Base-by-base conservation (phyloP, 2,329 filamentous ascomycete species). In the Arthrobotrys iridis region DNA sequence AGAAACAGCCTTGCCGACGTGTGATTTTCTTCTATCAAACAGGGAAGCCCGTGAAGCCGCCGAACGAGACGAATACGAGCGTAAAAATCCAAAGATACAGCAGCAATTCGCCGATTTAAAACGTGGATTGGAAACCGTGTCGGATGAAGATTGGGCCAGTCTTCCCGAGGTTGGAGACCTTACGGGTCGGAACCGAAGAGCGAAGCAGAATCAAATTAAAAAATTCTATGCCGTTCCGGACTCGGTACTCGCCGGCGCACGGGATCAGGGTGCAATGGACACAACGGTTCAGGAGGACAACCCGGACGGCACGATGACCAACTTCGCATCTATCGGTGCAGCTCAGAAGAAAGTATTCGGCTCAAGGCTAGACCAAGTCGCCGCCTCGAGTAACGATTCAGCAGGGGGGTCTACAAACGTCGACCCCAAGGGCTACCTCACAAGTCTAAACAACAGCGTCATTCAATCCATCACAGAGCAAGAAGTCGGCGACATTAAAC, bases 21-120 rank as follows among this genome's bases (percentile, higher is more conserved):
- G 84, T 85, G 82, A 80, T 82, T 60, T 40, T 75, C 35, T 60
- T 52, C 85, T 82, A 86, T 52, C 50, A 55, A 83, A 73, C 87
- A 96, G 95, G 88, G 95, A 99, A 91, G 91, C 90, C 81, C 93
- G 95, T 82, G 95, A 99, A 83, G 86, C 91, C 82, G 88, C 92
- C 84, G 94, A 99, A 85, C 89, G 87, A 82, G 93, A 97, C 81
- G 93, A 98, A 80, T 96, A 97, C 86, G 94, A 99, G 84, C 89
- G 91, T 79, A 94, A 97, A 82, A 98, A 99, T 82, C 95, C 95
- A 11, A 99, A 98, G 83, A 97, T 99, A 60, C 92, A 96, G 81
- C 92, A 97, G 79, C 95, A 99, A 82, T 99, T 99, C 82, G 93
- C 93, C 81, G 95, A 98, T 80, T 84, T 98, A 59, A 99, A 99